Base-by-base conservation (phyloP, 2,329 filamentous ascomycete genomes). In the Keithomyces neogunnii region DNA sequence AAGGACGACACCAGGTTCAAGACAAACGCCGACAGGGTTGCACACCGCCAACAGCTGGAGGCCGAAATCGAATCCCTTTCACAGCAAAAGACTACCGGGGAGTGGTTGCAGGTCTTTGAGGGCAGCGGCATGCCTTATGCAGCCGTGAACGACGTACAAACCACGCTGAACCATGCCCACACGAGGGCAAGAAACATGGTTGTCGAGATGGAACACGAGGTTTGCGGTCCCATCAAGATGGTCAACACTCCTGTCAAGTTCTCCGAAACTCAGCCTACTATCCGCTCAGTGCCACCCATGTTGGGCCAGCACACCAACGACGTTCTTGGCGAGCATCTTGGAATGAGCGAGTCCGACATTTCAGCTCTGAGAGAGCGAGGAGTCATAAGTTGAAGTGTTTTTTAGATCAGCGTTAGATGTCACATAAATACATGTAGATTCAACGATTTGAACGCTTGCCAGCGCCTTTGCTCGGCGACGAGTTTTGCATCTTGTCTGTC, bases 181-280 rank as follows among this genome's bases (percentile, higher is more conserved):
- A 89, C 89, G 71, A 74, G 71, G 71, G 91, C 91, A 28, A 80
- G 93, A 52, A 80, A 85, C 53, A 99, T 99, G 93, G 86, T 99
- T 1, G 81, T 88, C 11, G 86, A 96, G 63, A 74, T 96, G 44
- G 81, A 96, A 1, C 93, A 99, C 64, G 81, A 81, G 4, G 74
- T 77, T 6, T 97, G 92, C 66, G 93, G 93, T 0, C 80, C 85
- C 0, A 85, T 99, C 56, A 91, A 90, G 69, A 73, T 99, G 63
- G 86, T 99, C 50, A 96, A 95, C 62, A 95, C 90, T 1, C 93
- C 93, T 0, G 85, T 99, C 53, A 99, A 99, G 67, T 95, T 90
- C 67, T 96, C 90, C 4, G 83, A 91, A 58, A 87, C 86, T 30
- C 83, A 79, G 58, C 89, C 91, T 0, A 80, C 82, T 3, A 82